phyloP scores from a whole-genome alignment of 23 red algal species.

The Cyanidioschyzon merolae region DNA sequence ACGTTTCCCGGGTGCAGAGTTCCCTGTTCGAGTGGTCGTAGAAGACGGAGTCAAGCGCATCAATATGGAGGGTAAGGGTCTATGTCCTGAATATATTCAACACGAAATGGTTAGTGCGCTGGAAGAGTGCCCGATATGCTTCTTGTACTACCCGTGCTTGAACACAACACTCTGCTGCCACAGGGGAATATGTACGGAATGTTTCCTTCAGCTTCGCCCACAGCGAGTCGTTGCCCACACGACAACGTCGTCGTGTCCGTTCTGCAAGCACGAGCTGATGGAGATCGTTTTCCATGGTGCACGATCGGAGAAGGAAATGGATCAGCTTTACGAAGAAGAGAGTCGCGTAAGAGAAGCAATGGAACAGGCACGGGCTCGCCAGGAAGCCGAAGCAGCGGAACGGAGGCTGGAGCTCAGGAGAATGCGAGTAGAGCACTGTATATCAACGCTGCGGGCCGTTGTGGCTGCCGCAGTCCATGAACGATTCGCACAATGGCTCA shows the following conservation, averaged over 20 bases:
- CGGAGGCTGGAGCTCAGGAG: neutral
- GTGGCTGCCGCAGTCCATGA: neutral
- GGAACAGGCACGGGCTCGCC: neutral
- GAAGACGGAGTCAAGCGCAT: neutral
- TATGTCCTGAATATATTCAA: neutral
- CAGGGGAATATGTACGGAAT: conserved; percentile 49
- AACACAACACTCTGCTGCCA: conserved; percentile 37
- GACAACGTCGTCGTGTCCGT: conserved; percentile 28
- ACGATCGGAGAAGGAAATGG: conserved; percentile 17
- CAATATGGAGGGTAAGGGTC: neutral
- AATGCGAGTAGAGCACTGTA: neutral
- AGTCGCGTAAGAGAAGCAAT: conserved; percentile 26
- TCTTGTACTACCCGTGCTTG: conserved; percentile 53
- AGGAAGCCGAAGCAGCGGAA: neutral
- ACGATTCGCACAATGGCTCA: neutral
- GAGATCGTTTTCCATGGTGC: conserved; percentile 35
- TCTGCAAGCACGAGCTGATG: conserved; percentile 51
- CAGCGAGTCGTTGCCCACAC: conserved; percentile 31
- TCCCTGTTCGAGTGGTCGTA: neutral
- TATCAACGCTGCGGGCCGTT: neutral
- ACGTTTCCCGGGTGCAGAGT: conserved; percentile 3
- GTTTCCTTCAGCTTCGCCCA: conserved; percentile 56
- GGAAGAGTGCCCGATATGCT: conserved; percentile 61
- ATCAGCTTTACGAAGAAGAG: conserved; percentile 28
- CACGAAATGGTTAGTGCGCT: neutral